Base-by-base conservation (phyloP, 331 rosid species). In the Rosa hybrid region DNA sequence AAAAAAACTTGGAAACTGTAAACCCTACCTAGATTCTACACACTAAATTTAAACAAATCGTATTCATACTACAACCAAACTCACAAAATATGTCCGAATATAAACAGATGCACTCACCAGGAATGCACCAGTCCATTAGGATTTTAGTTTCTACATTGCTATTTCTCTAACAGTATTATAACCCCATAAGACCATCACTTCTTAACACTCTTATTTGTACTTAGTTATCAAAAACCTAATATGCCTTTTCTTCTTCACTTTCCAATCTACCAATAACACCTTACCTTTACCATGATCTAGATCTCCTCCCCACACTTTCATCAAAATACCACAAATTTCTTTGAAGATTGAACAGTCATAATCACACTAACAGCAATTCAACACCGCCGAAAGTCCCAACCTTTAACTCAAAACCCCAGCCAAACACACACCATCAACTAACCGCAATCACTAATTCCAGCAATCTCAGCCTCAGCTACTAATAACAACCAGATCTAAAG, bases 401-500 rank as follows among this genome's bases (percentile, higher is more conserved):
- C 74, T 18, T 1, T 6, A 76, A 79, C 45, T 74, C 0, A 3
- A 60, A 30, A 46, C 17, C 25, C 49, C 75, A 56, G 76, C 78
- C 67, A 44, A 75, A 42, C 51, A 54, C 63, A 81, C 72, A 48
- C n/a, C 60, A 49, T 17, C 41, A 21, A 68, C 85, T 74, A 45
- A 72, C 2, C 39, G 0, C 39, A 34, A 34, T 34, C 39, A 34
- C 39, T 34, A 34, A 34, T 71, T 25, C 27, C 80, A 63, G 57
- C 16, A 63, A 42, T 23, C 65, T 49, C 7, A 62, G 68, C 77
- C 39, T 46, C 51, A 53, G 68, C 59, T 53, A 57, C 71, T 60
- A 65, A 79, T 16, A 49, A 18, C 0, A 14, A 77, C 74, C 71
- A 83, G 86, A 88, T 88, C 93, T 51, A 20, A 53, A 5, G 25